Evolutionary conservation across 441 rosid species (phyloP), one percentile per base, ranked within the genome.

Genomic region (Macaranga tanarius): DNA sequence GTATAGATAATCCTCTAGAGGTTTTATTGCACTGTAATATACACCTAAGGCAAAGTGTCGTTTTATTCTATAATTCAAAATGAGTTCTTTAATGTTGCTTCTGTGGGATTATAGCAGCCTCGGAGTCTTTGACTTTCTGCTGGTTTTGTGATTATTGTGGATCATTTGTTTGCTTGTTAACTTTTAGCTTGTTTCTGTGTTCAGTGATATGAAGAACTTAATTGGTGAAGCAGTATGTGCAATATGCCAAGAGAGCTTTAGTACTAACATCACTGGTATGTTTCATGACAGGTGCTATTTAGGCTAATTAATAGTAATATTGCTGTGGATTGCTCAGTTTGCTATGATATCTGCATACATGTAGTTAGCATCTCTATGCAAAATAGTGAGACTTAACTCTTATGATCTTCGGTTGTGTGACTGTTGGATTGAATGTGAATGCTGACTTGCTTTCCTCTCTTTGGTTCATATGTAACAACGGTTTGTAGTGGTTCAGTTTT

Each of bases 121-220:
- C 5, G 34, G 45, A 10, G 13, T 61, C 47, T 3, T 20, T n/a
- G n/a, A n/a, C n/a, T n/a, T n/a, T n/a, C n/a, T n/a, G n/a, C n/a
- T n/a, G n/a, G n/a, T n/a, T n/a, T n/a, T n/a, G n/a, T n/a, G 28
- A 20, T 10, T 10, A 20, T 55, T 9, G 13, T n/a, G 59, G 20
- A 62, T 51, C 8, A 52, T 62, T 28, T 38, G 20, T 40, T 12
- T 59, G 13, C 44, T 63, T 71, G 62, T 28, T 59, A 23, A 25
- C 48, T 20, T 69, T 42, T 59, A 16, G 16, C 34, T 26, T 69
- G 15, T 50, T 51, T 67, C 23, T 67, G 25, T 20, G n/a, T 72
- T 58, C 86, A 86, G 92, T 51, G 92, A 88, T 67, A 86, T 86
- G 90, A 88, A 88, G 82, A 88, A 84, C 79, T 83, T 86, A 62